A percentile compares a stretch with the other conserved stretches of the same genome.
These are phyloP conservation scores for Kwoniella sp. DNA, from an alignment of 768 basidiomycete genomes.

Conservation along the genomic window DNA sequence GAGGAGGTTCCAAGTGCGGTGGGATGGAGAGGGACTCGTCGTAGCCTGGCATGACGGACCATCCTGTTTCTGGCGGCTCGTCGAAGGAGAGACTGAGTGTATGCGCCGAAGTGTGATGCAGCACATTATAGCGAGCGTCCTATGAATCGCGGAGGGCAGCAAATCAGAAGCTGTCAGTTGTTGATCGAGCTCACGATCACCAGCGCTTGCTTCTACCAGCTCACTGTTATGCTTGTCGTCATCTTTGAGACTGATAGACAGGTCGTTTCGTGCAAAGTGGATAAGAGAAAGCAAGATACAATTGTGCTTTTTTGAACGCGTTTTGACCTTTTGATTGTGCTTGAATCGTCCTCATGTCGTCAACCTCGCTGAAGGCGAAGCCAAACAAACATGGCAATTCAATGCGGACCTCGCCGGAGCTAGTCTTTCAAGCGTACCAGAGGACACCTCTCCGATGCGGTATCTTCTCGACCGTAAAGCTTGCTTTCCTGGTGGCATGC, in stretches of 20 bases:
- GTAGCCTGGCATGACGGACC: conserved; percentile 52
- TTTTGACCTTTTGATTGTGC: too few relatives aligned
- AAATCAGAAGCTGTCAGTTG: background rate
- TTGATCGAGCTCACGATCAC: background rate
- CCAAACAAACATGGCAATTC: too few relatives aligned
- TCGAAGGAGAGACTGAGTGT: conserved; percentile 39
- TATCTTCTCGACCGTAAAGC: too few relatives aligned
- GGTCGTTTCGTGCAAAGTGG: background rate
- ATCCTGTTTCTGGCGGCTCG: conserved; percentile 48
- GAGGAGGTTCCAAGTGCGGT: conserved; percentile 42
- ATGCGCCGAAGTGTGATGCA: conserved; percentile 40
- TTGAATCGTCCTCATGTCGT: too few relatives aligned
- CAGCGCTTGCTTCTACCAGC: background rate
- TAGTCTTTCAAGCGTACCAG: too few relatives aligned
- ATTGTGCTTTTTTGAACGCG: background rate
- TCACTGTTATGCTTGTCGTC: conserved; percentile 43
- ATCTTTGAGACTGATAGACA: conserved; percentile 11
- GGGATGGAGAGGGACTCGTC: conserved; percentile 47
- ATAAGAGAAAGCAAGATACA: background rate
- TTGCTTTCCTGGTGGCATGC: too few relatives aligned
- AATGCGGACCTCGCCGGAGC: too few relatives aligned
- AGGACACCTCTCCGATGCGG: too few relatives aligned
- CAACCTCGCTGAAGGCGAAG: too few relatives aligned
- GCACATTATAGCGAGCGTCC: conserved; percentile 48
- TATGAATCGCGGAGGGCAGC: background rate